These are phyloP conservation scores for Saccharomycopsis sp. DNA, from an alignment of 805 yeast species.

Conservation along the genomic window DNA sequence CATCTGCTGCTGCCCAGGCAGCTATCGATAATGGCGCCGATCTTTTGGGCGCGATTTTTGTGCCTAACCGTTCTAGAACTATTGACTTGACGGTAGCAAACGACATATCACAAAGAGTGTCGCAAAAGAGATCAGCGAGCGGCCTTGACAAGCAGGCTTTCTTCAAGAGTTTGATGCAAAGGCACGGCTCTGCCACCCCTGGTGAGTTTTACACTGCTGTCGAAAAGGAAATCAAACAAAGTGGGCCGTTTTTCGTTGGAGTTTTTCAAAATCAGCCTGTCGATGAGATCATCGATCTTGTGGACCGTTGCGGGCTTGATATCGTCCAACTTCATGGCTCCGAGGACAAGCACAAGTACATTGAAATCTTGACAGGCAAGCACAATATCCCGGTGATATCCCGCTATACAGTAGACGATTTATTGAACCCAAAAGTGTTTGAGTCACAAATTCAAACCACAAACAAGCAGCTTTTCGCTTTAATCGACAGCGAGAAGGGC, in stretches of 20 bases:
- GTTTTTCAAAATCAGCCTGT: conserved; percentile 79
- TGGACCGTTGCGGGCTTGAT: conserved; percentile 47
- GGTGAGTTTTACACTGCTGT: conserved; percentile 30
- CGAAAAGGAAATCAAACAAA: conserved; percentile 23
- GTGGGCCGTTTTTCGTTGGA: conserved; percentile 74
- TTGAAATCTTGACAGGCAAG: conserved; percentile 25
- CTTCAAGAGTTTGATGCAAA: not conserved
- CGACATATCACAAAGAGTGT: conserved; percentile 34
- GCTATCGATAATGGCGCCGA: conserved; percentile 72
- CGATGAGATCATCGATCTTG: conserved; percentile 27
- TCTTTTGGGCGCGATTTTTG: conserved; percentile 76
- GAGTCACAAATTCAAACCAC: conserved; percentile 14
- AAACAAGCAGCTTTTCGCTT: conserved; percentile 42
- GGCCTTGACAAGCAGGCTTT: conserved; percentile 7
- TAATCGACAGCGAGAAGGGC: conserved; percentile 83
- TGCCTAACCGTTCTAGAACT: conserved; percentile 73
- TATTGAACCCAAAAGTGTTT: conserved; percentile 17
- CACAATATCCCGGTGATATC: conserved; percentile 51
- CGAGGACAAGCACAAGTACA: conserved; percentile 42
- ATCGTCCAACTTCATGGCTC: conserved; percentile 85
- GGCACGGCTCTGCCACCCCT: not conserved
- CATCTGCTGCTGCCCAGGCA: conserved; percentile 54
- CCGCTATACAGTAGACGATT: conserved; percentile 57
- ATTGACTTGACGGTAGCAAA: conserved; percentile 40
- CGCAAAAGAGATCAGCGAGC: conserved; percentile 19